phyloP scores from a whole-genome alignment of 768 basidiomycete species.

The Macrolepiota dolichaula region DNA sequence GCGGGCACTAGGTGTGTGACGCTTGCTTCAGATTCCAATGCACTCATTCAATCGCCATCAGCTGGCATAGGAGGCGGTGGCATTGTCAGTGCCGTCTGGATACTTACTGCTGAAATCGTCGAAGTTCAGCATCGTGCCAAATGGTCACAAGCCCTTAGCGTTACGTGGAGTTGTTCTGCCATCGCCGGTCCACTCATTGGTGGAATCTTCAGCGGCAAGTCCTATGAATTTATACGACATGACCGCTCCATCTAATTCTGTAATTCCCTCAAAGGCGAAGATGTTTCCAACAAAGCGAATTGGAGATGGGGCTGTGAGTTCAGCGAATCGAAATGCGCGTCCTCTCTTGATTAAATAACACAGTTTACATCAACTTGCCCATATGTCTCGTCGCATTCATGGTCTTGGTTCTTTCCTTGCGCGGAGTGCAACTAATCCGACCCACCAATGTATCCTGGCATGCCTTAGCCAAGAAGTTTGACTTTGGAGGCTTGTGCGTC shows the following conservation, averaged over 20 bases:
- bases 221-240: background rate
- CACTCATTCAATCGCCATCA: conserved; percentile 14
- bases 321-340: conserved; percentile 9
- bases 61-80: conserved; percentile 87
- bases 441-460: conserved; percentile 53
- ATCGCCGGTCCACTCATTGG: conserved; percentile 82
- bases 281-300: conserved; percentile 29
- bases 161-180: conserved; percentile 87
- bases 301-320: conserved; percentile 89
- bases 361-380: conserved; percentile 84
- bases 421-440: conserved; percentile 44
- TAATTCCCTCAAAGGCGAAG: conserved; percentile 22
- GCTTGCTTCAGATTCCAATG: conserved; percentile 24
- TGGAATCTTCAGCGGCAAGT: conserved; percentile 74
- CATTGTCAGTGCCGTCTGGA: conserved; percentile 83
- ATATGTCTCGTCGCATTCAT: conserved; percentile 59
- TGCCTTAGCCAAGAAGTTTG: conserved; percentile 54
- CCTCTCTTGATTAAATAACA: conserved; percentile 10
- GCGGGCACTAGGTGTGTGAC: conserved; percentile 41
- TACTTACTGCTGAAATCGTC: conserved; percentile 83
- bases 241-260: background rate
- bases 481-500: conserved; percentile 76
- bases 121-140: conserved; percentile 65
- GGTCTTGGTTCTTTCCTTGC: conserved; percentile 59
- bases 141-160: conserved; percentile 82